Evolutionary conservation across 495 filamentous ascomycete species (phyloP).

Genomic region (Chaetomidium leptoderma): DNA sequence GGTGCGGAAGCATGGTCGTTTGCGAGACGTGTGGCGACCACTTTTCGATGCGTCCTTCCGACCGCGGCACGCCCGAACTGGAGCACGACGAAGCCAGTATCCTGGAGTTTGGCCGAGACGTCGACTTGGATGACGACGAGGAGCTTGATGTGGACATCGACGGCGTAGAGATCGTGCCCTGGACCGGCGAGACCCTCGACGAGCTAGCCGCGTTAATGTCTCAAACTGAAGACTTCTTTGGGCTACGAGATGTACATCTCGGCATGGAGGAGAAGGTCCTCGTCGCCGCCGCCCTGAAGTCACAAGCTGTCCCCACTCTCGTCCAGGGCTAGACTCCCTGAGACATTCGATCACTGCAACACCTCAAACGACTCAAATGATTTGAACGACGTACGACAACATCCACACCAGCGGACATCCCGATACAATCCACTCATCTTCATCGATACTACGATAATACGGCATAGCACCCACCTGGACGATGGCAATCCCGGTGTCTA

Average conservation of each 20-base stretch:
- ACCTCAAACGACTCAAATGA: neutral
- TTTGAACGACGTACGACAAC: neutral
- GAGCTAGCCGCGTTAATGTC: conserved; percentile 12
- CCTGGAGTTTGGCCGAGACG: neutral
- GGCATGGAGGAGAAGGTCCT: neutral
- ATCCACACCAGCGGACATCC: neutral
- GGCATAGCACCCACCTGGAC: neutral
- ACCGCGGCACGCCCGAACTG: neutral
- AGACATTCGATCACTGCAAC: neutral
- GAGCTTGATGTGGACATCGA: conserved; percentile 9
- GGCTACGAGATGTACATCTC: conserved; percentile 14
- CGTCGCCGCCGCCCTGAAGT: neutral
- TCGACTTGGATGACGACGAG: neutral
- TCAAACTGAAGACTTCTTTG: conserved; percentile 16
- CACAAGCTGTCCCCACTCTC: neutral
- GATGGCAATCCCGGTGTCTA: neutral
- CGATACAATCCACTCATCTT: neutral
- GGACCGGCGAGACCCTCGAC: conserved; percentile 11
- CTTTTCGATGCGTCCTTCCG: conserved; percentile 11
- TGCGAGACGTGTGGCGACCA: conserved; percentile 19
- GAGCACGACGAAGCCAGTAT: neutral
- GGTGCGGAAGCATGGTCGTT: conserved; percentile 18
- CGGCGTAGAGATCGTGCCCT: conserved; percentile 14
- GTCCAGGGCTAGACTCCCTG: neutral
- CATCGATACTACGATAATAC: neutral